Base-by-base conservation (phyloP, 2,329 filamentous ascomycete species). In the Fusarium chuoi region DNA sequence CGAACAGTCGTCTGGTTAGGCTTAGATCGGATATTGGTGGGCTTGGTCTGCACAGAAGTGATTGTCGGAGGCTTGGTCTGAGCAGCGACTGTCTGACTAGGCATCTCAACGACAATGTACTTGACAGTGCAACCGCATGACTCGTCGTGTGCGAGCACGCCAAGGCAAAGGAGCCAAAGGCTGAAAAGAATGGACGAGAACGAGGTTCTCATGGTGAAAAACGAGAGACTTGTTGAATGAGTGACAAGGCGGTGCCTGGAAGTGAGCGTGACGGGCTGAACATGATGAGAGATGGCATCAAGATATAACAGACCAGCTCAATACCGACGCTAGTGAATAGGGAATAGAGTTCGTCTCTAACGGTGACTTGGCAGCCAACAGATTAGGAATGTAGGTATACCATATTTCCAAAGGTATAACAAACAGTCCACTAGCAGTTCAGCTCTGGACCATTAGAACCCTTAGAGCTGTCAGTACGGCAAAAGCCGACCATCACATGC, bases 141-240 rank as follows among this genome's bases (percentile, higher is more conserved):
- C 15, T 68, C 63, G 6, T 68, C 63, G 8, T 20, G 63, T 10
- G 54, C 65, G 26, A 41, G 22, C 0, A n/a, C 54, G 17, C 45
- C 15, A 6, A 44, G 45, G 22, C 35, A 62, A 22, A 68, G 39
- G 6, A 68, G 54, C 62, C 62, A 52, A 11, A 68, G 63, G 65
- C 54, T 52, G 35, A 68, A 68, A 68, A 68, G 63, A 62, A 68
- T 42, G 65, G 65, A 68, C 65, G 54, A 68, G 65, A 68, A 68
- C 52, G 54, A 68, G 13, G 63, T 46, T 44, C 65, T 68, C 65
- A 68, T 68, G 35, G 7, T 62, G 35, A 13, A 67, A 24, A 52
- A 46, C n/a, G 35, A 45, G 7, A 10, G 39, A 41, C n/a, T 5
- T 41, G 6, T 14, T 52, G 20, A 67, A 68, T n/a, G 63, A 68